These are phyloP conservation scores for Quercus variabilis DNA, from an alignment of 306 rosid genomes.

Conservation along the genomic window DNA sequence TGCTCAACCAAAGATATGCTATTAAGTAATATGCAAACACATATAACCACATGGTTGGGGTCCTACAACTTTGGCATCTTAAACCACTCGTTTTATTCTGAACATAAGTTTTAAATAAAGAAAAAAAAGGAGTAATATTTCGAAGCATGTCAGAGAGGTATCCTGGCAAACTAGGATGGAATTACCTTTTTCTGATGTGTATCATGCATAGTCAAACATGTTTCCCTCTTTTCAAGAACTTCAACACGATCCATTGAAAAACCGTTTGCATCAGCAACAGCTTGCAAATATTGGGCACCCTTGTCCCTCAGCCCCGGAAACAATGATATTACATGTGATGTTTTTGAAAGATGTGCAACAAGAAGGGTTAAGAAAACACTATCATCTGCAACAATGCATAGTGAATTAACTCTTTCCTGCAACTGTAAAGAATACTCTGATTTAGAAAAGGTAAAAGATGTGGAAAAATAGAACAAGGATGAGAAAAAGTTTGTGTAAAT, in stretches of 20 bases:
- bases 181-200: constrained; percentile 59
- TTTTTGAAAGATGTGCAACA: constrained; percentile 49
- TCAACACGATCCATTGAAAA: constrained; percentile 53
- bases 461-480: constrained; percentile 8
- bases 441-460: constrained; percentile 21
- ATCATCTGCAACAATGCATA: constrained; percentile 82
- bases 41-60: neutral
- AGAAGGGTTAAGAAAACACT: constrained; percentile 72
- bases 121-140: neutral
- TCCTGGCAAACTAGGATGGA: neutral
- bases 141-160: neutral
- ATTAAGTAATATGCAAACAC: neutral
- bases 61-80: neutral
- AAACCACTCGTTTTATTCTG: neutral
- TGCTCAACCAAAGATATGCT: neutral
- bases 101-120: neutral
- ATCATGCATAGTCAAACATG: constrained; percentile 48
- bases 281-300: constrained; percentile 66
- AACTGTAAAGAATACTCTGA: constrained; percentile 39
- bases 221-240: constrained; percentile 54
- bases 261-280: constrained; percentile 57
- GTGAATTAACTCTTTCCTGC: constrained; percentile 55
- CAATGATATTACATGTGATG: constrained; percentile 52
- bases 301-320: constrained; percentile 69
- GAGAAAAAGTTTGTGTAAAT: neutral